Percentiles rank a stretch among this genome's conserved stretches.
phyloP scores from a whole-genome alignment of 2,329 filamentous ascomycete species.

The Pseudogymnoascus destructans region DNA sequence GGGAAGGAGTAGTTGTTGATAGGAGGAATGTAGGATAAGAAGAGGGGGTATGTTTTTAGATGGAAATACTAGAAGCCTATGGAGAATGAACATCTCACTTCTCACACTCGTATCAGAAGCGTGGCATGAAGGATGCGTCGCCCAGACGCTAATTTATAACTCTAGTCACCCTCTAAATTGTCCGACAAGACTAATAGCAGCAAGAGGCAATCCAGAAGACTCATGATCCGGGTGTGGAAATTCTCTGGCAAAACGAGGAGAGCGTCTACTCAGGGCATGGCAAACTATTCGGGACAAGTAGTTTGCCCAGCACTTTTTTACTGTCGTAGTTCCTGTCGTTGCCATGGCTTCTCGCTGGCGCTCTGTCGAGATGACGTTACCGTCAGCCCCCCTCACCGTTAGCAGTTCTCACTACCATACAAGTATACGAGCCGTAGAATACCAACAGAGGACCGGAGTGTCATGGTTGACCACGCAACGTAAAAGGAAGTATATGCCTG shows the following conservation, averaged over 20 bases:
- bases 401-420: background rate
- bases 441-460: background rate
- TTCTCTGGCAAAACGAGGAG: background rate
- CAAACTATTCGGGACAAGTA: background rate
- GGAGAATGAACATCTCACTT: background rate
- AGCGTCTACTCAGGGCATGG: background rate
- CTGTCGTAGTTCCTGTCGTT: background rate
- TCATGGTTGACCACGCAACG: background rate
- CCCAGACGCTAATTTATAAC: background rate
- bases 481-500: background rate
- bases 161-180: background rate
- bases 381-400: background rate
- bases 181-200: too few relatives aligned
- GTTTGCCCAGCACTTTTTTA: background rate
- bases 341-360: background rate
- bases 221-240: too few relatives aligned
- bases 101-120: background rate
- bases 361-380: background rate
- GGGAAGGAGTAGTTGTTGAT: background rate
- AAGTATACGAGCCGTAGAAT: background rate
- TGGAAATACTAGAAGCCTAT: background rate
- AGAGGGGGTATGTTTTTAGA: background rate
- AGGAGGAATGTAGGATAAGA: too few relatives aligned
- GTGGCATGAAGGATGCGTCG: background rate
- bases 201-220: background rate